Conservation (phyloP, 352 stramenopile species). For the Globisporangium acanthophoron region DNA sequence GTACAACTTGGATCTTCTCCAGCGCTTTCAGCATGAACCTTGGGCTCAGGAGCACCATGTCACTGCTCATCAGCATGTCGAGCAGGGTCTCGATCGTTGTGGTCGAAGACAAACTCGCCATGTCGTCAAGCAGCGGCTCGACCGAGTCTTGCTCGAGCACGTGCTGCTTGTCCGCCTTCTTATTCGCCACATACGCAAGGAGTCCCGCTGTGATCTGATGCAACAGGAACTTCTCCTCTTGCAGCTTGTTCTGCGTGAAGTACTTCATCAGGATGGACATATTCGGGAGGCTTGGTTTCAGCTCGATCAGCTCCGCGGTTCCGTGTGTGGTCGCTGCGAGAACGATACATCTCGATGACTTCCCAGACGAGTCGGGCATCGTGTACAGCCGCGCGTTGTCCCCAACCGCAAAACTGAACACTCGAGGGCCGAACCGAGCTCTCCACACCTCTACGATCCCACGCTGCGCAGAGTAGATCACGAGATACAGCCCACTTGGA, state of each 20-base stretch:
- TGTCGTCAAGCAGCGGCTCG: constrained; percentile 54
- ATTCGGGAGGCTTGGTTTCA: constrained; percentile 51
- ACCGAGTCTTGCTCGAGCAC: constrained; percentile 49
- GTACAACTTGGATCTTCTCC: constrained; percentile 57
- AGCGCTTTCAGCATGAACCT: constrained; percentile 56
- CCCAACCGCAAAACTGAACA: constrained; percentile 71
- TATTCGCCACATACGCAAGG: constrained; percentile 71
- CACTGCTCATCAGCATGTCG: constrained; percentile 53
- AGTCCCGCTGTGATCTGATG: constrained; percentile 73
- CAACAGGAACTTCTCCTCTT: constrained; percentile 83
- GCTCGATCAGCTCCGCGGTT: constrained; percentile 48
- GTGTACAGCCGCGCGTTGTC: constrained; percentile 66
- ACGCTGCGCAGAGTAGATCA: constrained; percentile 81
- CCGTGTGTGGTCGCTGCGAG: constrained; percentile 27
- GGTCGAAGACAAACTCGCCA: constrained; percentile 50
- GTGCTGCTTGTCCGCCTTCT: constrained; percentile 24
- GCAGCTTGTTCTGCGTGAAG: constrained; percentile 80
- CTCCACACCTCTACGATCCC: constrained; percentile 84
- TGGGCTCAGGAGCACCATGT: constrained; percentile 55
- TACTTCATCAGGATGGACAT: constrained; percentile 73
- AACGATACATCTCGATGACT: constrained; percentile 48
- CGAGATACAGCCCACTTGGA: constrained; percentile 60
- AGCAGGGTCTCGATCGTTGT: constrained; percentile 69
- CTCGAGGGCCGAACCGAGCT: constrained; percentile 60
- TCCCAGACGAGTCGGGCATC: constrained; percentile 26